Evolutionary conservation across 148 eudicot species (phyloP).

Genomic region (Persicaria tinctoria): DNA sequence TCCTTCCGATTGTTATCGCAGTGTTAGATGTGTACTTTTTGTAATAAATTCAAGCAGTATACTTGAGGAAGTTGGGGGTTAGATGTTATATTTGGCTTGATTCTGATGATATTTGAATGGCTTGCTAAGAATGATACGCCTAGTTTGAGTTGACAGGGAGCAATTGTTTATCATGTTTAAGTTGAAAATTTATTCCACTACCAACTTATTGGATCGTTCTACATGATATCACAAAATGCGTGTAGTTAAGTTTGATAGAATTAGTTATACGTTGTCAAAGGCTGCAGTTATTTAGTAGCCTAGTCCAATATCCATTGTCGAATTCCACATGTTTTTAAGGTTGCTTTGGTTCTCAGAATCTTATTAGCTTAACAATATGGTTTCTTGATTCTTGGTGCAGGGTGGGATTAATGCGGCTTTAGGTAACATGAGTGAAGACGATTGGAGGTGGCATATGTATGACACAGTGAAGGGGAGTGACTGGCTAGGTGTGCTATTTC

Average conservation of each 20-base stretch:
- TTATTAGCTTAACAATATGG: neutral
- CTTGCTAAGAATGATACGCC: neutral
- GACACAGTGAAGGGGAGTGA: constrained; percentile 99
- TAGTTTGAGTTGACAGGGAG: neutral
- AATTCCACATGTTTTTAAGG: neutral
- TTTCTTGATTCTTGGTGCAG: constrained; percentile 29
- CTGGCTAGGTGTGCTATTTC: constrained; percentile 67
- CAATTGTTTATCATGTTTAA: neutral
- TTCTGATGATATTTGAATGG: neutral
- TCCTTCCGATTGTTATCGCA: neutral
- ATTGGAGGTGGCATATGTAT: constrained; percentile 99
- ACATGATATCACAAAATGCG: neutral
- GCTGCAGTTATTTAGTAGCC: neutral
- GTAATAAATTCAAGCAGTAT: neutral
- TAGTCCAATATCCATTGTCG: neutral
- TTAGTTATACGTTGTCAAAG: neutral
- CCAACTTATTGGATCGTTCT: neutral
- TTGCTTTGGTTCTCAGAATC: neutral
- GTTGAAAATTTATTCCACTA: neutral
- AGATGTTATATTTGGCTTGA: neutral
- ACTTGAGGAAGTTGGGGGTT: neutral
- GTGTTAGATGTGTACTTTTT: neutral
- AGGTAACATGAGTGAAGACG: constrained; percentile 97
- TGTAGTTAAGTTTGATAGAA: neutral
- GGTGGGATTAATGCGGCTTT: constrained; percentile 99